These are phyloP conservation scores for Chaetomium olivaceum DNA, from an alignment of 2,329 filamentous ascomycete species.

Conservation along the genomic window DNA sequence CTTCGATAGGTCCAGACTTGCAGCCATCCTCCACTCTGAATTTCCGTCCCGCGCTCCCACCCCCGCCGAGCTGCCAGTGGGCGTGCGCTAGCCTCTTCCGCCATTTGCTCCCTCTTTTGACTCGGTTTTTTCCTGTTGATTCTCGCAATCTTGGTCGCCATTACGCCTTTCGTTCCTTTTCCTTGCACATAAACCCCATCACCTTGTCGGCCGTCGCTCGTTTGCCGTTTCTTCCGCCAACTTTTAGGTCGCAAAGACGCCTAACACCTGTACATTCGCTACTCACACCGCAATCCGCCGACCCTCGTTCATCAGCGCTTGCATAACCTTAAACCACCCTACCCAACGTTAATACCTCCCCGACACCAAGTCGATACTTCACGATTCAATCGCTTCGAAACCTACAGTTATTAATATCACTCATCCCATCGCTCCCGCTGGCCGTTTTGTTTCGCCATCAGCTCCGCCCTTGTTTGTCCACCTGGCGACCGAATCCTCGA, in stretches of 20 bases:
- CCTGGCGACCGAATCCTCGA: conserved; percentile 11
- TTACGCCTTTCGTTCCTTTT: conserved; percentile 10
- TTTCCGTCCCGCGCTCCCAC: conserved; percentile 17
- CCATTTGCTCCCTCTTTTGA: conserved; percentile 11
- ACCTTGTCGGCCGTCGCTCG: conserved; percentile 21
- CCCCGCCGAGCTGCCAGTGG: conserved; percentile 1
- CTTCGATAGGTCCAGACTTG: conserved; percentile 23
- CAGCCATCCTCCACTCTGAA: conserved; percentile 23
- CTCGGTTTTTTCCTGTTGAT: conserved; percentile 16
- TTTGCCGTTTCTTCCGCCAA: conserved; percentile 15
- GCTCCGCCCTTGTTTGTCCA: conserved; percentile 10
- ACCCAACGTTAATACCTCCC: neutral
- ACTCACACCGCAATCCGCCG: neutral
- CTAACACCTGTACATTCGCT: conserved; percentile 22
- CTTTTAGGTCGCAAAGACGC: conserved; percentile 9
- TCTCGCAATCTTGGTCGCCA: conserved; percentile 16
- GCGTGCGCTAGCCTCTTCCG: conserved; percentile 12
- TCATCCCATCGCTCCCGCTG: neutral
- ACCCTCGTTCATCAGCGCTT: conserved; percentile 14
- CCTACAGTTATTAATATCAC: neutral
- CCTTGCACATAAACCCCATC: conserved; percentile 20
- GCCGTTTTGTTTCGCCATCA: conserved; percentile 11
- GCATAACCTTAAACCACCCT: neutral
- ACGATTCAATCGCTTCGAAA: conserved; percentile 4
- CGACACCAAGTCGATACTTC: neutral